Evolutionary conservation across 2,329 filamentous ascomycete species (phyloP), one percentile per base, ranked within the genome.

Genomic region (Exophiala alcalophila): DNA sequence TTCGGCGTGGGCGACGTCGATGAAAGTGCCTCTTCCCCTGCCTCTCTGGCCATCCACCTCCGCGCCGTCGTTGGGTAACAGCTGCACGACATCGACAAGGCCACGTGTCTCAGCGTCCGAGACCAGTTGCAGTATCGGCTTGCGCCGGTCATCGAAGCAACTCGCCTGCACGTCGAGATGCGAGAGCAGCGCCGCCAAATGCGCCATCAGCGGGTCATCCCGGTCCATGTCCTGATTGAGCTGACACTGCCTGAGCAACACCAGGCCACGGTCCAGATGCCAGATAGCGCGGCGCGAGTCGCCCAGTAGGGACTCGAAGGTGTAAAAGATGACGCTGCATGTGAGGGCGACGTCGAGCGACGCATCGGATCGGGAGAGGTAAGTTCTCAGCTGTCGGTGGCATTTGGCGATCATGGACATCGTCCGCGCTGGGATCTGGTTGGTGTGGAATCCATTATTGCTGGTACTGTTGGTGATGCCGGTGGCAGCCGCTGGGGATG

Each of bases 271-370:
- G 36, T 59, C 49, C 1, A 60, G 55, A 38, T 59, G 57, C 39
- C 49, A 55, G 15, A 57, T 56, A 0, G 55, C 57, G 18, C 54
- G 47, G 12, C 21, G 16, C 1, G 50, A 34, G 30, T 60, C 52
- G 2, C 57, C 57, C 1, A 57, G 28, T 0, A 59, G 49, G 11
- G 52, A 53, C 34, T 60, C 57, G 14, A 57, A 57, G 4, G 53
- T 45, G 39, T 57, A 58, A 12, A 58, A 59, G 2, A 60, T 49
- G 1, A 57, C 26, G 31, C 58, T 58, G 40, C 58, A 60, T 15
- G 56, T 51, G 5, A 60, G 46, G 0, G 56, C 55, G 6, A 49
- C 50, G 28, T 56, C 56, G 1, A 40, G 34, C 0, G 55, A 54
- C 2, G 56, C 56, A 15, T 49, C 39, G 0, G 39, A 31, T 1